Base-by-base conservation (phyloP, 2,329 filamentous ascomycete genomes). In the Stachybotrys echinatus region DNA sequence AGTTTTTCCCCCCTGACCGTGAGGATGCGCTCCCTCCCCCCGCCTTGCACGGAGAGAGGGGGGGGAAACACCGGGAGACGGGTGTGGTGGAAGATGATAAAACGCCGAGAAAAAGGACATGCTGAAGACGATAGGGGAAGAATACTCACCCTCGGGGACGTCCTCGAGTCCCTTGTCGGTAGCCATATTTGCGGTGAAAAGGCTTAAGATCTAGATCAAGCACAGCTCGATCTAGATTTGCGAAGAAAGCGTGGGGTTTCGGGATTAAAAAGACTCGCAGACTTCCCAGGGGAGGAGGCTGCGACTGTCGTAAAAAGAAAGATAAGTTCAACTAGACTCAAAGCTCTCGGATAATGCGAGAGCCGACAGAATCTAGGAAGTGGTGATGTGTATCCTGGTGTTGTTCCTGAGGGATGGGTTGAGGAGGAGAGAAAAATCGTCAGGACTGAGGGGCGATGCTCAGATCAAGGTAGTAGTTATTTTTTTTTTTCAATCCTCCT, bases 161-260 rank as follows among this genome's bases (percentile, higher is more conserved):
- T 97, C 92, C 83, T 96, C 92, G 80, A 97, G 90, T 83, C 92
- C 92, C 83, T 95, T 96, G 67, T 90, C 88, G 73, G 87, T 85
- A 90, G 92, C 92, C 92, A 97, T 97, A 84, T 88, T 96, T 92
- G 89, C 85, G 85, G 77, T 22, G 27, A 80, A 68, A 69, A 73
- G 53, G 52, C 55, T 51, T 52, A 58, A 83, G 80, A 68, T 77
- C 79, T 78, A 83, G 81, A 85, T 81, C 88, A 89, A 87, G 85
- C 87, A 73, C 77, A 76, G 85, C 80, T 84, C 87, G 82, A 87
- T 80, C 86, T 83, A 84, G 78, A 75, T 67, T 67, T 63, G 64
- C 55, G 61, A 59, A 59, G 65, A 69, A 68, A 66, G 27, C 68
- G 72, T 60, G 67, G 66, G 67, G 68, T 61, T 62, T 60, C 55